A percentile compares a stretch with the other conserved stretches of the same genome.
phyloP scores from a whole-genome alignment of 2,329 filamentous ascomycete species.

The Colletotrichum spinosum region DNA sequence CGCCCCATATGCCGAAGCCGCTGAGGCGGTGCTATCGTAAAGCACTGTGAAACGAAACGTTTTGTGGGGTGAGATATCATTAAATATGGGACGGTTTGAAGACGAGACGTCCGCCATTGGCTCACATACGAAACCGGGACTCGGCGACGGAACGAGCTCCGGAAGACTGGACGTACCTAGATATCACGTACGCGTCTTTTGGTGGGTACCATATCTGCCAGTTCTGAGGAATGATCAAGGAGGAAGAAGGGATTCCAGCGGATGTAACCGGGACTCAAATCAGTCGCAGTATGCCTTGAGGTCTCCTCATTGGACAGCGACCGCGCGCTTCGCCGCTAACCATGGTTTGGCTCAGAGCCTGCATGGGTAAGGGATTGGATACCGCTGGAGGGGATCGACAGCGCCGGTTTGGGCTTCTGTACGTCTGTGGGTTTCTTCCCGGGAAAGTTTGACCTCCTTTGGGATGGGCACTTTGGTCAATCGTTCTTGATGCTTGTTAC shows the following conservation, averaged over 20 bases:
- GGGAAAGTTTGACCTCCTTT: slow-evolving; percentile 10
- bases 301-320: background rate
- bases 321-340: background rate
- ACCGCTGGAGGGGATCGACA: slow-evolving; percentile 26
- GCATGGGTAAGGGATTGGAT: slow-evolving; percentile 21
- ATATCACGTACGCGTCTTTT: background rate
- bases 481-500: no score
- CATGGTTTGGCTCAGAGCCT: slow-evolving; percentile 8
- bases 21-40: slow-evolving; percentile 10
- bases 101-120: slow-evolving; percentile 16
- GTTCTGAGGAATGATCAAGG: background rate
- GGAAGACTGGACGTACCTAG: background rate
- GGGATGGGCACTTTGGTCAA: background rate
- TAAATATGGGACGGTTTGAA: no score
- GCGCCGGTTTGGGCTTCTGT: slow-evolving; percentile 3
- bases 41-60: slow-evolving; percentile 31
- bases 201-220: background rate
- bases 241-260: background rate
- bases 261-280: slow-evolving; percentile 28
- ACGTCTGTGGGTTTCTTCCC: slow-evolving; percentile 1
- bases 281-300: background rate
- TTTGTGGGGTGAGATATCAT: slow-evolving; percentile 5
- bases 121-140: slow-evolving; percentile 19
- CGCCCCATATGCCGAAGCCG: no score
- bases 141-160: slow-evolving; percentile 19